Base-by-base conservation (phyloP, 1,139 yeast species). In the Blastobotrys persicus region DNA sequence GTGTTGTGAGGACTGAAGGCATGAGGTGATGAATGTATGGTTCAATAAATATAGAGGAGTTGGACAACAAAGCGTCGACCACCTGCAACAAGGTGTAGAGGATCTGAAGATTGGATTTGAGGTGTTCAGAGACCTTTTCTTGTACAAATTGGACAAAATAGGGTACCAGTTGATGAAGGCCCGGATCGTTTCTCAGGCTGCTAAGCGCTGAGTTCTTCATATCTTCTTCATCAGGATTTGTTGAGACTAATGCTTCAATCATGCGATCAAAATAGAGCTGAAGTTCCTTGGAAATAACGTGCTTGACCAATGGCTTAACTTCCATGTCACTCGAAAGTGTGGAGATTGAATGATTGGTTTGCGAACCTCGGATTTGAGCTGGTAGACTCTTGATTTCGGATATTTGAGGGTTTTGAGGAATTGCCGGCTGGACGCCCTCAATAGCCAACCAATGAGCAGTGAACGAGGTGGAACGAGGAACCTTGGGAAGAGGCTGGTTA, bases 401-500 rank as follows among this genome's bases (percentile, higher is more conserved):
- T 19, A 91, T 81, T 42, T 86, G 79, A 32, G 99, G 99, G 69
- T 94, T 94, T 69, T 94, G 98, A 1, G 97, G 95, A 50, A 94
- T 92, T 47, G 94, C 85, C 1, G 99, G 98, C 65, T 94, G 99
- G 2, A 94, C 96, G 48, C 99, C 99, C 69, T 94, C 99, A 51
- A 94, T 88, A 0, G 98, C 98, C 38, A 94, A 76, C 98, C 99
- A 94, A 67, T 94, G 99, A 1, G 98, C 96, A 2, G 98, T 88
- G 65, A 87, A 91, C 0, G 96, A 83, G 1, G 95, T 83, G 52
- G 86, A 84, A 52, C 98, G 77, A 2, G 99, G 98, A 2, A 94
- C 96, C 62, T 86, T 88, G 4, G 99, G 99, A 54, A 94, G 74
- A 37, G 96, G 97, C 65, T 87, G 95, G 65, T 92, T 91, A 59